Percentiles rank a stretch among this genome's conserved stretches.
Evolutionary conservation across 345 rosid species (phyloP).

Genomic region (Ricinus communis): DNA sequence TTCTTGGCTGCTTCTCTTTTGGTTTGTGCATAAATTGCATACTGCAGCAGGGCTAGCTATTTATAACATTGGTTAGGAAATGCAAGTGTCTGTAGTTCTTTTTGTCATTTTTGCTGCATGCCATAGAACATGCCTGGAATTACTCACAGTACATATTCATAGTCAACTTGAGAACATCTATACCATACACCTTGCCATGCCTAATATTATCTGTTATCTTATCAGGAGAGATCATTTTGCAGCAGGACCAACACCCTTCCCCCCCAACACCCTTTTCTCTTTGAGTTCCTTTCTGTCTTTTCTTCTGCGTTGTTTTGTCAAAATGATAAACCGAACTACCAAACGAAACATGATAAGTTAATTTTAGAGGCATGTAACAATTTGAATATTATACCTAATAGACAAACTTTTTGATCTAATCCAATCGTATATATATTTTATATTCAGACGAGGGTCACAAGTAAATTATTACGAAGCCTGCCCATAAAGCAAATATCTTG

Average conservation of each 20-base stretch:
- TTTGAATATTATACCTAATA: too few relatives aligned
- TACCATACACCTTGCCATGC: too few relatives aligned
- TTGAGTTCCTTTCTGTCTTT: neutral
- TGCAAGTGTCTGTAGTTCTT: neutral
- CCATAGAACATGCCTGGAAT: neutral
- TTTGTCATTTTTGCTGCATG: neutral
- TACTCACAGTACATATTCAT: neutral
- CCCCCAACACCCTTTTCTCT: neutral
- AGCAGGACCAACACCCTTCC: too few relatives aligned
- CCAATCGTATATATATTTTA: too few relatives aligned
- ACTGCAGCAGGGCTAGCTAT: neutral
- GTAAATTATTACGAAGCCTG: too few relatives aligned
- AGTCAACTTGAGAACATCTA: neutral
- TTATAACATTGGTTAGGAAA: neutral
- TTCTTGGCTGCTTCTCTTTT: neutral
- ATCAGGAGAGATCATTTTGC: neutral
- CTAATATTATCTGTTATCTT: neutral
- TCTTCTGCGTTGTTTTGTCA: neutral
- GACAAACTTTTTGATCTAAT: too few relatives aligned
- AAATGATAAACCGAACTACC: neutral
- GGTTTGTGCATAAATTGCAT: neutral
- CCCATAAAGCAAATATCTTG: too few relatives aligned
- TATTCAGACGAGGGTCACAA: too few relatives aligned
- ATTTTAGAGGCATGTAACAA: too few relatives aligned
- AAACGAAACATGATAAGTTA: neutral